Evolutionary conservation across 495 filamentous ascomycete genomes (phyloP), one percentile per base, ranked within the genome.

Genomic region (Annulohypoxylon nitens): DNA sequence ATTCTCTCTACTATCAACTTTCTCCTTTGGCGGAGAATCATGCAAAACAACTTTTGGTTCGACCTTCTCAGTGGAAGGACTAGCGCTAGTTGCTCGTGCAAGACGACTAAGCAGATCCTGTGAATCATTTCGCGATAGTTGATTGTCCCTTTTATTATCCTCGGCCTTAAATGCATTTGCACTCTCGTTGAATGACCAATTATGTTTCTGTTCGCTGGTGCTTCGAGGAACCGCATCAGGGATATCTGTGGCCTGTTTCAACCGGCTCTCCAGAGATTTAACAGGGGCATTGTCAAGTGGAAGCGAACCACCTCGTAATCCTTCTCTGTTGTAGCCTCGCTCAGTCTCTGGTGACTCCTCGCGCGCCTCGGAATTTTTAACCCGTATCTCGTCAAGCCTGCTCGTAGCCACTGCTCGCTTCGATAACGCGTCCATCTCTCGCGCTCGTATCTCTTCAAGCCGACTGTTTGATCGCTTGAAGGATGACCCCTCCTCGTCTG

Each of bases 81-180:
- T 90, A 37, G 81, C 82, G 72, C 86, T 92, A 20, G 90, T 86
- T 18, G 87, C 86, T 74, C 88, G 83, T 2, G 91, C 88, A 6
- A 95, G 82, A 60, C 84, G 87, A 55, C 87, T 87, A 66, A 93
- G 83, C 36, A 93, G 78, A 61, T 91, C 89, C 36, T 87, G 86
- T 0, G 92, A 92, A 72, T 93, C 91, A 57, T 87, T 84, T 62
- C 81, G 73, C 14, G 60, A 65, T 51, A 75, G 23, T 25, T 36
- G 33, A 20, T 4, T 36, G 18, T 34, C 58, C 26, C 54, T 53
- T 25, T 39, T 64, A 2, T 69, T 26, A 4, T 61, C 61, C 20
- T 67, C 64, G 0, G 41, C 25, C 25, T 58, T 67, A 9, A 33
- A 30, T 16, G 18, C 37, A 25, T 20, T 51, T 50, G 20, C 18